phyloP scores from a whole-genome alignment of 306 rosid genomes.

The Trifolium pratense region DNA sequence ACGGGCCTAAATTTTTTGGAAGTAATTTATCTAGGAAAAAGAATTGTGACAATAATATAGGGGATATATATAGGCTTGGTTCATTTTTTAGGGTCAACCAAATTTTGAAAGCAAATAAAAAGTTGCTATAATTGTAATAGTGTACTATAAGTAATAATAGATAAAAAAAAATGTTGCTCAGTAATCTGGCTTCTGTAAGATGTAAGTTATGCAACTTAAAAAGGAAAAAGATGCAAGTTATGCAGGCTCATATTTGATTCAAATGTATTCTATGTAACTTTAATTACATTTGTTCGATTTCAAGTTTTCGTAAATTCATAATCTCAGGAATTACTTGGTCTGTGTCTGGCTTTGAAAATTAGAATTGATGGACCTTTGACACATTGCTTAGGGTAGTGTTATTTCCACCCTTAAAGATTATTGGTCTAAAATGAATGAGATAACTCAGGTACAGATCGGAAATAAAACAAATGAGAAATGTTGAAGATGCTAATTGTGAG shows the following conservation, averaged over 20 bases:
- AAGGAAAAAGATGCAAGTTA: slow-evolving; percentile 9
- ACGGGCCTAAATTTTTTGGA: slow-evolving; percentile 30
- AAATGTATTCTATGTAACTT: slow-evolving; percentile 1
- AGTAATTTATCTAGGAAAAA: slow-evolving; percentile 21
- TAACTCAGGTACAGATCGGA: neutral
- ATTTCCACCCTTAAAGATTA: too few species aligned
- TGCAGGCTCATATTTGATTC: neutral
- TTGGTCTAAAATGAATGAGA: neutral
- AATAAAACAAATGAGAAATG: neutral
- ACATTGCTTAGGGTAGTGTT: neutral
- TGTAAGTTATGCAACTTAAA: neutral
- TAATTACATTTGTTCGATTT: neutral
- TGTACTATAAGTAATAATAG: slow-evolving; percentile 27
- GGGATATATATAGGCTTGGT: slow-evolving; percentile 33
- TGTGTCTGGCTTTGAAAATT: neutral
- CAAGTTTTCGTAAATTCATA: neutral
- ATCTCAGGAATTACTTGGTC: neutral
- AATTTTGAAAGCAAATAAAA: slow-evolving; percentile 55
- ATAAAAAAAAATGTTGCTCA: neutral
- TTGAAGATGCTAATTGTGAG: neutral
- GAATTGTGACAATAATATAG: slow-evolving; percentile 40
- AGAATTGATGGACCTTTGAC: neutral
- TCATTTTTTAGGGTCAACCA: slow-evolving; percentile 42
- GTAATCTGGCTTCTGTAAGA: slow-evolving; percentile 2
- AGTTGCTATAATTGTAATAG: slow-evolving; percentile 26